Evolutionary conservation across 352 stramenopile species (phyloP).

Genomic region (Pythium aristosporum): DNA sequence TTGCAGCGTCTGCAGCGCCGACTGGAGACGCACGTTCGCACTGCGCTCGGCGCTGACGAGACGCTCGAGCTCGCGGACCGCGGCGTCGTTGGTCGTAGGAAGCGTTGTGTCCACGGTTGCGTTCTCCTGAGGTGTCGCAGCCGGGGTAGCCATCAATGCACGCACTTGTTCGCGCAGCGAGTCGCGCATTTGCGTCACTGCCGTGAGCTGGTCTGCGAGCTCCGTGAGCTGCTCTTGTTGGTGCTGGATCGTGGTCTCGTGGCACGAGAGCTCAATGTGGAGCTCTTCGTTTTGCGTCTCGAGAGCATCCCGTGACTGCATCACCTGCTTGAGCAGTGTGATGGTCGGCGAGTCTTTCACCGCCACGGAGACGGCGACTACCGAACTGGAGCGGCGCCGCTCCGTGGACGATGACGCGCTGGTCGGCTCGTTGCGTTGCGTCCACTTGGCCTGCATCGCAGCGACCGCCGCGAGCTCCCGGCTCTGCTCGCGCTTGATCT

Average conservation of each 20-base stretch:
- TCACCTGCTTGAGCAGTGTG: slow-evolving; percentile 22
- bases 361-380: not conserved
- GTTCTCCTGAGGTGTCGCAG: not conserved
- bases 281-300: slow-evolving; percentile 41
- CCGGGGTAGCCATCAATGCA: not conserved
- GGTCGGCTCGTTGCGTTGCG: not conserved
- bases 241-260: slow-evolving; percentile 39
- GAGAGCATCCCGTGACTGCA: slow-evolving; percentile 27
- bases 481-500: slow-evolving; percentile 11
- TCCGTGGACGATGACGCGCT: not conserved
- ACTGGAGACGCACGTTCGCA: slow-evolving; percentile 34
- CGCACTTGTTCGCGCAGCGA: slow-evolving; percentile 36
- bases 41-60: slow-evolving; percentile 25
- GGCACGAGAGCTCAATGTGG: slow-evolving; percentile 40
- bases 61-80: slow-evolving; percentile 29
- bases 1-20: slow-evolving; percentile 37
- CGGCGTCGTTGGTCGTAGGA: slow-evolving; percentile 11
- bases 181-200: slow-evolving; percentile 10
- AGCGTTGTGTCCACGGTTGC: not conserved
- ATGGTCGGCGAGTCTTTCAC: slow-evolving; percentile 22
- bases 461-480: slow-evolving; percentile 18
- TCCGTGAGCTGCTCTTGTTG: slow-evolving; percentile 40
- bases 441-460: slow-evolving; percentile 3
- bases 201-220: slow-evolving; percentile 20
- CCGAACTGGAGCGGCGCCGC: too few relatives aligned